Conservation (phyloP, 768 basidiomycete genomes). For the Rhizopogon sp. region DNA sequence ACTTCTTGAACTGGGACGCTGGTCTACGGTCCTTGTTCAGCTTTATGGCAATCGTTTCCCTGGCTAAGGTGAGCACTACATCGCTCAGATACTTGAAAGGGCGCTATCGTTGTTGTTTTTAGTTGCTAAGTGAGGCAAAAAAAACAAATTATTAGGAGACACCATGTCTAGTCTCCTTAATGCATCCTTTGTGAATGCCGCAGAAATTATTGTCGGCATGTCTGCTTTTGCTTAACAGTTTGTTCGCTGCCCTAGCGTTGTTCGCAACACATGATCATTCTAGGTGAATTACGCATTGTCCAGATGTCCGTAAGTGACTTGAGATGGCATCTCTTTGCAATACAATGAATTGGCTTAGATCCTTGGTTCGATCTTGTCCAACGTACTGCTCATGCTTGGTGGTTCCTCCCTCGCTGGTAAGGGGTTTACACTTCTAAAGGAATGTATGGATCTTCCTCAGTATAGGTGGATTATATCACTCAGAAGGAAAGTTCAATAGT, state of each 20-base stretch:
- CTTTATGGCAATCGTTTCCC: constrained; percentile 80
- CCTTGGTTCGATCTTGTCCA: constrained; percentile 91
- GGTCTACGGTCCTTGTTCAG: constrained; percentile 69
- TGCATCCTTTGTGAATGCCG: constrained; percentile 79
- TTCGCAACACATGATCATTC: constrained; percentile 5
- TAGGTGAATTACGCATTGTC: constrained; percentile 81
- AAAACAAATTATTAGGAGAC: no score
- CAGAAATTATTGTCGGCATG: constrained; percentile 87
- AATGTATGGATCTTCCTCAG: constrained; percentile 1
- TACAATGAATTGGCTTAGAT: constrained; percentile 39
- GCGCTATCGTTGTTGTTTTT: not conserved
- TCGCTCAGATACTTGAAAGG: not conserved
- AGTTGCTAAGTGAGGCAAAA: constrained; percentile 78
- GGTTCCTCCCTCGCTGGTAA: constrained; percentile 83
- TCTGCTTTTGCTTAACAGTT: constrained; percentile 76
- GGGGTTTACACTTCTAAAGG: not conserved
- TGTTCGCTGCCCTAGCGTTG: not conserved
- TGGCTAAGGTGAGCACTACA: constrained; percentile 60
- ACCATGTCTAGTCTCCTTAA: constrained; percentile 86
- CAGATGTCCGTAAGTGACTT: constrained; percentile 70
- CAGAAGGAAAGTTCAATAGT: constrained; percentile 70
- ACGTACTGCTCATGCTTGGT: constrained; percentile 84
- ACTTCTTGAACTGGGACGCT: constrained; percentile 70
- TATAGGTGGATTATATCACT: constrained; percentile 57
- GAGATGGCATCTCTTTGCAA: not conserved